phyloP scores from a whole-genome alignment of 1,284 basidiomycete species.

The Wallemia mellicola region DNA sequence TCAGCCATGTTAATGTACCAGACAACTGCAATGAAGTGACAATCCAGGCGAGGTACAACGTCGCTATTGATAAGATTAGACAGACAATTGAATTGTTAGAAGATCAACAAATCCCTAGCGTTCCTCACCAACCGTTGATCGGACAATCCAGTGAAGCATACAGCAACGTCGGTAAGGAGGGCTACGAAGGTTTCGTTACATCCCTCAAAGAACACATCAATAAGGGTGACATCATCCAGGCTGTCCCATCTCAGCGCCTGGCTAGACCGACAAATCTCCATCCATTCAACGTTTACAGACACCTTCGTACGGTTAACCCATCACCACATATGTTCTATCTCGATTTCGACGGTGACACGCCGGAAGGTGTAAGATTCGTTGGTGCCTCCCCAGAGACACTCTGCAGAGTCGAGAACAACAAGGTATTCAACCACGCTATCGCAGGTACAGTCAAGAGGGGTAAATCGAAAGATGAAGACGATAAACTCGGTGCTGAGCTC shows the following conservation, averaged over 20 bases:
- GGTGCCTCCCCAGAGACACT: constrained; percentile 93
- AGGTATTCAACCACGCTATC: constrained; percentile 92
- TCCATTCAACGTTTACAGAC: constrained; percentile 89
- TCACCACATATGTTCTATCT: constrained; percentile 99
- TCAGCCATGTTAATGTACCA: constrained; percentile 75
- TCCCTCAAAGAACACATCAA: constrained; percentile 77
- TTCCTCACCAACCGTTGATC: constrained; percentile 23
- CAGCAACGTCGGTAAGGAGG: constrained; percentile 76
- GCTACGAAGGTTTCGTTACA: constrained; percentile 79
- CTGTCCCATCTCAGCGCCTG: constrained; percentile 80
- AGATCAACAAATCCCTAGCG: constrained; percentile 22
- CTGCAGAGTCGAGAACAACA: constrained; percentile 74
- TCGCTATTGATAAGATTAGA: constrained; percentile 45
- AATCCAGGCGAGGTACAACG: constrained; percentile 48
- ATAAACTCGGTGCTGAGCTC: constrained; percentile 38
- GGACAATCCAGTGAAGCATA: constrained; percentile 30
- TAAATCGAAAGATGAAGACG: constrained; percentile 63
- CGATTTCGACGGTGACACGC: constrained; percentile 26
- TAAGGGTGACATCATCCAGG: constrained; percentile 93
- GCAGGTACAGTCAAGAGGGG: constrained; percentile 82
- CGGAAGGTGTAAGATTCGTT: constrained; percentile 61
- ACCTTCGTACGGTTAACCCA: constrained; percentile 77
- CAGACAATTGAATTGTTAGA: constrained; percentile 37
- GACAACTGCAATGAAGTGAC: constrained; percentile 22
- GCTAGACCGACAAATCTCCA: constrained; percentile 58